Conservation (phyloP, 345 rosid genomes). For the Erucastrum elatum region DNA sequence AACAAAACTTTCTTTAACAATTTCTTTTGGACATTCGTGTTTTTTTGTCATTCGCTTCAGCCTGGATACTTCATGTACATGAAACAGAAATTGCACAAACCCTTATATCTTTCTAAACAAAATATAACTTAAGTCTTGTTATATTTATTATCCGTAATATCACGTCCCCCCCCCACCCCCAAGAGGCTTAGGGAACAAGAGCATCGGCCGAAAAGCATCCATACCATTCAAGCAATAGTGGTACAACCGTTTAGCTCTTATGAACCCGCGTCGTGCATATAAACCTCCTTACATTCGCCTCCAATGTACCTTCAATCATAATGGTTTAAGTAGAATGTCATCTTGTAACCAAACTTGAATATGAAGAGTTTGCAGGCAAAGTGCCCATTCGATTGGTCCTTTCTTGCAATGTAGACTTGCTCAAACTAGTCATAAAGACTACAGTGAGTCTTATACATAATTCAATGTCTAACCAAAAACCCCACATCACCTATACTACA, state of each 20-base stretch:
- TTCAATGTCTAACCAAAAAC: neutral
- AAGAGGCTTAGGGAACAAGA: slow-evolving; percentile 58
- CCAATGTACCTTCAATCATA: slow-evolving; percentile 72
- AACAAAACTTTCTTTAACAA: neutral
- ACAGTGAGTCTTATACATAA: no score
- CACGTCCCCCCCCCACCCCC: neutral
- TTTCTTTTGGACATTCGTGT: neutral
- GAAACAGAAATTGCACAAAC: neutral
- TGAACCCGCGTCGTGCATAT: slow-evolving; percentile 87
- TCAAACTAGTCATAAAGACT: no score
- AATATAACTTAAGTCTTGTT: neutral
- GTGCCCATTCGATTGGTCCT: neutral
- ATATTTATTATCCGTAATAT: slow-evolving; percentile 5
- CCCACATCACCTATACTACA: neutral
- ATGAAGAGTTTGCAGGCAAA: neutral
- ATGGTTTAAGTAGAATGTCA: neutral
- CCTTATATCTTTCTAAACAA: neutral
- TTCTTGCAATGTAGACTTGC: slow-evolving; percentile 1
- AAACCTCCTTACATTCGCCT: slow-evolving; percentile 96
- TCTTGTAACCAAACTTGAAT: neutral
- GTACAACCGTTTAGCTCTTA: slow-evolving; percentile 84
- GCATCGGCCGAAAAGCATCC: slow-evolving; percentile 86
- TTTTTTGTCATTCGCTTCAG: neutral
- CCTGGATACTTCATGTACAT: neutral
- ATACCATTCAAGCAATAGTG: slow-evolving; percentile 91